Evolutionary conservation across 2,329 filamentous ascomycete species (phyloP), one percentile per base, ranked within the genome.

Genomic region (Aureobasidium sp.): DNA sequence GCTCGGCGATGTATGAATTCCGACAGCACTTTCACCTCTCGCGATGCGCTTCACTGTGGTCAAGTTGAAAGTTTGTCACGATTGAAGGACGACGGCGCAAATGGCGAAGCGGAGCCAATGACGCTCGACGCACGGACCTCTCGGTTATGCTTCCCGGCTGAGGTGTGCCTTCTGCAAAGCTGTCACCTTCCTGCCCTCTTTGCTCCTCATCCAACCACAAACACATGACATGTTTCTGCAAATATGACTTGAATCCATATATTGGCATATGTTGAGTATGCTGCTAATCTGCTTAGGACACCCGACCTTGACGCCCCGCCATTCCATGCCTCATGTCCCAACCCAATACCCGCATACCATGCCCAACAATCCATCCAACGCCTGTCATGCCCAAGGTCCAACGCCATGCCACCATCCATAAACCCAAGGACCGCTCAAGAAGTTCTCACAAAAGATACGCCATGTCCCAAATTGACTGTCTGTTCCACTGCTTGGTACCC

Each of bases 401-500:
- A 45, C 53, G 29, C 53, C 53, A 57, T 57, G 40, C 29, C 53
- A 27, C 27, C 49, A 40, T n/a, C 7, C 22, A 9, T 14, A 12
- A 40, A 12, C n/a, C 22, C n/a, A 19, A 53, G 14, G 8, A 40
- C 24, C 15, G 9, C 33, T 24, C 22, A 22, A 39, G n/a, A 6
- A 24, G 14, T 17, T 7, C 15, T 61, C 40, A 61, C 29, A 61
- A 31, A 42, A 61, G 48, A 56, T 61, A 61, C 39, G 60, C 60
- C 60, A 61, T 54, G 9, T 61, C 60, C 60, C 60, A 61, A 17
- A 61, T 61, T 27, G 39, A 53, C 49, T 61, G 49, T 39, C 60
- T 61, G 39, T 50, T 56, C 60, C 60, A 61, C 33, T 56, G 48
- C 15, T 37, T 56, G n/a, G 48, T 50, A 2, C 42, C 40, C 60